Percentiles rank a stretch among this genome's conserved stretches.
These are phyloP conservation scores for Onygenales sp. DNA, from an alignment of 2,329 filamentous ascomycete genomes.

Conservation along the genomic window DNA sequence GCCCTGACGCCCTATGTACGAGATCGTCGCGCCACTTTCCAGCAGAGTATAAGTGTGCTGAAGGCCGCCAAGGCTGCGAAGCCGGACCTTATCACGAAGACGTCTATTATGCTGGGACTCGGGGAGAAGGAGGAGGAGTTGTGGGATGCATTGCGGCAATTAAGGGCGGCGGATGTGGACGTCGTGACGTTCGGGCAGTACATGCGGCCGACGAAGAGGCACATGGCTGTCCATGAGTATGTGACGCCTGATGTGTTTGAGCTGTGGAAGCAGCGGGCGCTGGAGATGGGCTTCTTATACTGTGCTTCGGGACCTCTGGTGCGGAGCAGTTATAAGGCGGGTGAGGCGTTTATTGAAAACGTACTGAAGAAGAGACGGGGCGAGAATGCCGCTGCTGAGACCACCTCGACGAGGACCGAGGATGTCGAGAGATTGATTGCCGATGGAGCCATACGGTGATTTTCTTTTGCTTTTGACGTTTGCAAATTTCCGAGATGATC, in stretches of 20 bases:
- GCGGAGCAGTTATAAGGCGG: conserved; percentile 92
- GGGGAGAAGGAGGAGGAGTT: conserved; percentile 87
- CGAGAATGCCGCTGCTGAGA: conserved; percentile 17
- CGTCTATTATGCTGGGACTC: conserved; percentile 90
- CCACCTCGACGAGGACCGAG: conserved; percentile 12
- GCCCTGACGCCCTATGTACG: conserved; percentile 80
- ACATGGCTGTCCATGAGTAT: conserved; percentile 95
- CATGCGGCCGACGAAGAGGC: conserved; percentile 96
- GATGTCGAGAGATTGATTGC: conserved; percentile 11
- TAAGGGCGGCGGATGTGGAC: conserved; percentile 73
- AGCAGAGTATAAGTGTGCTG: conserved; percentile 73
- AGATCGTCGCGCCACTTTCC: conserved; percentile 80
- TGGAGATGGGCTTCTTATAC: conserved; percentile 95
- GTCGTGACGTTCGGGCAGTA: conserved; percentile 99
- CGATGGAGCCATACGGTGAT: conserved; percentile 21
- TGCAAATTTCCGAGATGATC: not conserved
- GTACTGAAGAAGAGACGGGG: conserved; percentile 69
- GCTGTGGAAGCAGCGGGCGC: conserved; percentile 75
- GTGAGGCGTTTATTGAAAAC: conserved; percentile 98
- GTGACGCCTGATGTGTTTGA: conserved; percentile 88
- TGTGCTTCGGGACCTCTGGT: conserved; percentile 90
- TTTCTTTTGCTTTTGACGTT: not conserved
- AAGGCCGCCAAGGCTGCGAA: conserved; percentile 69
- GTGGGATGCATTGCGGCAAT: conserved; percentile 66
- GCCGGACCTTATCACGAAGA: conserved; percentile 87